Base-by-base conservation (phyloP, 2,329 filamentous ascomycete species). In the Basipetospora chlamydospora region DNA sequence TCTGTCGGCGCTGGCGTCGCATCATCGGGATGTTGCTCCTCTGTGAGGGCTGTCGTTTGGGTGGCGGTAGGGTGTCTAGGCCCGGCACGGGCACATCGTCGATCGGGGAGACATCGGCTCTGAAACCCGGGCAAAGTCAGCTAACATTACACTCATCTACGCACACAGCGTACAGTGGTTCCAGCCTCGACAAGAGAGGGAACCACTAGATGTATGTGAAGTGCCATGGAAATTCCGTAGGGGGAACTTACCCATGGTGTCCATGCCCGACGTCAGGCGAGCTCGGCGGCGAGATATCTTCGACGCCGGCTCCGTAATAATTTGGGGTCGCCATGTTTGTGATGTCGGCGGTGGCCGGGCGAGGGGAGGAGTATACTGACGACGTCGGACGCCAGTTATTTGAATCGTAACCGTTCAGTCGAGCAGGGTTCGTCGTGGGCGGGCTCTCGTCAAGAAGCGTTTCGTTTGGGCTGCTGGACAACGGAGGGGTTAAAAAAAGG, bases 251-350 rank as follows among this genome's bases (percentile, higher is more conserved):
- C 64, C 45, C 51, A 44, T 59, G 40, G 36, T 48, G 50, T 25
- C 49, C 45, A 34, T 53, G 51, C 31, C 51, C 47, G 8, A 56
- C 46, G 39, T 73, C 70, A 17, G 70, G 69, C 28, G 70, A 74
- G 55, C 69, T 73, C 21, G 67, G 68, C 36, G 70, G 70, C 9
- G 70, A 73, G 42, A 74, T 59, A 16, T 60, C 57, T 48, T 58
- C 49, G 22, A 25, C 23, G n/a, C 23, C 23, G 10, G 36, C 17
- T 21, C 35, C 35, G 28, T 37, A 33, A 17, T 38, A 28, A 28
- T 34, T 39, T 26, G 23, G 33, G 42, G 41, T 25, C 41, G 44
- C 43, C 43, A 46, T 35, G 41, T 41, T 44, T 37, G 40, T 40
- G 37, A 42, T 41, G 21, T 42, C 28, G 29, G 38, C 37, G 13